Percentiles rank a stretch among this genome's conserved stretches.
Evolutionary conservation across 2,329 filamentous ascomycete species (phyloP).

Genomic region (Fusarium odoratissimum): DNA sequence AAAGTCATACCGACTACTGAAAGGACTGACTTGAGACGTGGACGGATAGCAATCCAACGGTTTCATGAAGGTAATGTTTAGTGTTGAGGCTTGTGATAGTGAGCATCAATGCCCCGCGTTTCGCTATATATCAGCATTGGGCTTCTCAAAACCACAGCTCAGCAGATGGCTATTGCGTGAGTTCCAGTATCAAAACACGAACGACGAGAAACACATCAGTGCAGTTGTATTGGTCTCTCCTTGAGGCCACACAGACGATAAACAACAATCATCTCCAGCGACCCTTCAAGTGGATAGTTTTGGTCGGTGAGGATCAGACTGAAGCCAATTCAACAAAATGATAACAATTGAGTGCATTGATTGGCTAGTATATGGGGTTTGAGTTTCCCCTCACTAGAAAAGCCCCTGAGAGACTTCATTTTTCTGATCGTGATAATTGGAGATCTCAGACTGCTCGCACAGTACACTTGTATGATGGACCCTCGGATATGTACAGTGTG

Average conservation of each 20-base stretch:
- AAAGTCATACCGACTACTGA: neutral
- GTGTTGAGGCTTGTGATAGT: neutral
- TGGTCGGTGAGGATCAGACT: constrained; percentile 2
- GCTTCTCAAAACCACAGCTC: neutral
- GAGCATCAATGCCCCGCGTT: neutral
- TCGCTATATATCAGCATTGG: neutral
- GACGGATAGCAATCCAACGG: neutral
- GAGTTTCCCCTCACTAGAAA: constrained; percentile 16
- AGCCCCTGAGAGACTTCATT: constrained; percentile 2
- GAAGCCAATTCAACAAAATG: constrained; percentile 11
- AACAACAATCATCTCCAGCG: neutral
- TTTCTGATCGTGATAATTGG: constrained; percentile 4
- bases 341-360: constrained; percentile 3
- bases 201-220: neutral
- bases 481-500: neutral
- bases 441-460: neutral
- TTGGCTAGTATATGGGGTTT: constrained; percentile 8
- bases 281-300: neutral
- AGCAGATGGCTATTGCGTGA: neutral
- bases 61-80: neutral
- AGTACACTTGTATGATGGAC: fast-evolving
- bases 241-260: neutral
- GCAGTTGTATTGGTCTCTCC: neutral
- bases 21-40: neutral
- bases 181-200: neutral